A percentile compares a stretch with the other conserved stretches of the same genome.
phyloP scores from a whole-genome alignment of 148 eudicot species.

The Vaccinium myrtillus region DNA sequence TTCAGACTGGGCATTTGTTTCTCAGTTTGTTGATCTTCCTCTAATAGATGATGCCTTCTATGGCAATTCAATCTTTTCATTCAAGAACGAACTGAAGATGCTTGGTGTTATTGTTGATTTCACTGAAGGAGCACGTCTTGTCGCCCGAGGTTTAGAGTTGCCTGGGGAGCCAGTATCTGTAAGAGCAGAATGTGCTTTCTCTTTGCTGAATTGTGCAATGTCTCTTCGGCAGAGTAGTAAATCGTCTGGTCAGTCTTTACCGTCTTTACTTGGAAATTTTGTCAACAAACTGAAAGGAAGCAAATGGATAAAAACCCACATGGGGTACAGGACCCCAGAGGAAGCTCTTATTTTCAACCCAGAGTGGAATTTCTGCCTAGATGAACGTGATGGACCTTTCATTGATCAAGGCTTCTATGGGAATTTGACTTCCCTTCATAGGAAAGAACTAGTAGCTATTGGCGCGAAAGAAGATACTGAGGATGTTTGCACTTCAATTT shows the following conservation, averaged over 20 bases:
- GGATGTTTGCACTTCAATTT: slow-evolving; percentile 11
- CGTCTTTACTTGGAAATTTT: not conserved
- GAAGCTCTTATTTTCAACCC: slow-evolving; percentile 10
- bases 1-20: slow-evolving; percentile 16
- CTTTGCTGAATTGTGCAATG: slow-evolving; percentile 1
- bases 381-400: slow-evolving; percentile 17
- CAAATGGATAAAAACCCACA: slow-evolving; percentile 25
- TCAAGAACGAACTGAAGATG: slow-evolving; percentile 22
- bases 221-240: slow-evolving; percentile 4
- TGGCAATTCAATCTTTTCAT: slow-evolving; percentile 14
- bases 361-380: slow-evolving; percentile 15
- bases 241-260: not conserved
- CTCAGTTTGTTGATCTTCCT: slow-evolving; percentile 19
- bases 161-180: not conserved
- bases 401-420: slow-evolving; percentile 25
- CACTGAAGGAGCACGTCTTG: slow-evolving; percentile 17
- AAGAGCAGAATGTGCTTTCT: slow-evolving; percentile 6
- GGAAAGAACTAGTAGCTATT: slow-evolving; percentile 12
- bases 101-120: slow-evolving; percentile 22
- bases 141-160: not conserved
- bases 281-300: slow-evolving; percentile 3
- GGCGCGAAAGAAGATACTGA: slow-evolving; percentile 14
- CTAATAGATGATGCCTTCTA: slow-evolving; percentile 19
- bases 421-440: not conserved
- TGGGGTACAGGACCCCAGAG: slow-evolving; percentile 22